Percentiles rank a stretch among this genome's conserved stretches.
Conservation (phyloP, 768 basidiomycete species). For the Dictyophora rubrovolvata region DNA sequence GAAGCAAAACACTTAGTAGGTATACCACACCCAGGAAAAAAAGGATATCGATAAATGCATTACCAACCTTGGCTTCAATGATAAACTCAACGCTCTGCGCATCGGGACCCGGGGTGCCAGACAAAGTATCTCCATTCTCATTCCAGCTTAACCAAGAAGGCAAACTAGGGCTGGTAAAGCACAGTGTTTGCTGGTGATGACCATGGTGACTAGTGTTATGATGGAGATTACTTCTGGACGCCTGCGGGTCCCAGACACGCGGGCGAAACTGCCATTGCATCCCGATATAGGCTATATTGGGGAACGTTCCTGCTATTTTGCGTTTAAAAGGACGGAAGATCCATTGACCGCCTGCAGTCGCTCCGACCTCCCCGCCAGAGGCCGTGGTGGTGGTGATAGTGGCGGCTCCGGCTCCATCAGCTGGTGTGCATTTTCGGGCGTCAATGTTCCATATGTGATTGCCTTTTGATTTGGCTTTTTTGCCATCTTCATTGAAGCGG, state of each 20-base stretch:
- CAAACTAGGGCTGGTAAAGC: slow-evolving; percentile 69
- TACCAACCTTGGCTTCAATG: slow-evolving; percentile 61
- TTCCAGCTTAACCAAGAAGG: slow-evolving; percentile 89
- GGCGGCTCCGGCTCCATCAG: slow-evolving; percentile 14
- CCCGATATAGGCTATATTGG: slow-evolving; percentile 71
- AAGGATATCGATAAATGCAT: not conserved
- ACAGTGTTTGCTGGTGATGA: slow-evolving; percentile 27
- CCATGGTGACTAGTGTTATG: no score
- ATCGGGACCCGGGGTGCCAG: slow-evolving; percentile 69
- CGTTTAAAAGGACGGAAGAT: slow-evolving; percentile 82
- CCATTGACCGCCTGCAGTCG: slow-evolving; percentile 59
- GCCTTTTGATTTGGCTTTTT: slow-evolving; percentile 98
- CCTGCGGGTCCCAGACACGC: slow-evolving; percentile 95
- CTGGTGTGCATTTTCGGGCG: slow-evolving; percentile 57
- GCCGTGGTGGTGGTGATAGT: not conserved
- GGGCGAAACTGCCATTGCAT: slow-evolving; percentile 85
- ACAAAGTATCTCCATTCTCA: slow-evolving; percentile 75
- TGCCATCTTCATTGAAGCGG: slow-evolving; percentile 97
- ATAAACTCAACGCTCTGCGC: slow-evolving; percentile 69
- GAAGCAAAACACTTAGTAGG: slow-evolving; percentile 28
- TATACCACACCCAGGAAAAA: not conserved
- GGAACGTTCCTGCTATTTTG: slow-evolving; percentile 76
- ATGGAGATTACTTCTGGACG: slow-evolving; percentile 66
- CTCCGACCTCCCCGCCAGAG: not conserved
- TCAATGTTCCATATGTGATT: slow-evolving; percentile 99